Conservation (phyloP, 1,284 basidiomycete species). For the Schizophyllum commune region DNA sequence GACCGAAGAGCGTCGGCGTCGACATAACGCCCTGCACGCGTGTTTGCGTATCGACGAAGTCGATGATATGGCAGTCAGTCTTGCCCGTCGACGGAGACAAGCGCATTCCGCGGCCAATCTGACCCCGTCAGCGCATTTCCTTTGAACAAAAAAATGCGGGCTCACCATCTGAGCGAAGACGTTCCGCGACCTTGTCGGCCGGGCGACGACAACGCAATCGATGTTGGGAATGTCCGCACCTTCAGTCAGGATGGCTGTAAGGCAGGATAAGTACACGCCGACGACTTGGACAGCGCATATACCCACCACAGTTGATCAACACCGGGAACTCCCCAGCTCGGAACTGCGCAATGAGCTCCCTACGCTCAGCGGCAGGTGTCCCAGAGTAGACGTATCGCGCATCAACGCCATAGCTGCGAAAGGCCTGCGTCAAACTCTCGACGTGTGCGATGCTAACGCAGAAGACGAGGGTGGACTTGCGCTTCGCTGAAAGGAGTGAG, state of each 20-base stretch:
- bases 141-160: not conserved
- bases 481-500: slow-evolving; percentile 31
- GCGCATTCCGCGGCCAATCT: slow-evolving; percentile 92
- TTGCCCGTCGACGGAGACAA: slow-evolving; percentile 80
- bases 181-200: slow-evolving; percentile 85
- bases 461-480: slow-evolving; percentile 87
- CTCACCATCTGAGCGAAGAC: slow-evolving; percentile 89
- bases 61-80: slow-evolving; percentile 81
- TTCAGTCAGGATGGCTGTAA: slow-evolving; percentile 80
- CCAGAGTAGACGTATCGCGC: slow-evolving; percentile 76
- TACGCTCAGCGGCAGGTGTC: slow-evolving; percentile 63
- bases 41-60: slow-evolving; percentile 79
- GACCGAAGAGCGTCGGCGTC: slow-evolving; percentile 80
- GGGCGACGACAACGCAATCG: slow-evolving; percentile 83
- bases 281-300: not conserved
- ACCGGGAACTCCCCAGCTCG: slow-evolving; percentile 74
- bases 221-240: slow-evolving; percentile 89
- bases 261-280: not conserved
- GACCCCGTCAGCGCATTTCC: not conserved
- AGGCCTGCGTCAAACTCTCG: slow-evolving; percentile 65
- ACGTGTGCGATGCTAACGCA: slow-evolving; percentile 86
- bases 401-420: slow-evolving; percentile 75
- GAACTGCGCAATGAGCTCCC: slow-evolving; percentile 63
- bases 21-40: slow-evolving; percentile 73
- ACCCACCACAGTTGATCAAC: slow-evolving; percentile 83